phyloP scores from a whole-genome alignment of 1,284 basidiomycete genomes.

The Ustilago crameri region DNA sequence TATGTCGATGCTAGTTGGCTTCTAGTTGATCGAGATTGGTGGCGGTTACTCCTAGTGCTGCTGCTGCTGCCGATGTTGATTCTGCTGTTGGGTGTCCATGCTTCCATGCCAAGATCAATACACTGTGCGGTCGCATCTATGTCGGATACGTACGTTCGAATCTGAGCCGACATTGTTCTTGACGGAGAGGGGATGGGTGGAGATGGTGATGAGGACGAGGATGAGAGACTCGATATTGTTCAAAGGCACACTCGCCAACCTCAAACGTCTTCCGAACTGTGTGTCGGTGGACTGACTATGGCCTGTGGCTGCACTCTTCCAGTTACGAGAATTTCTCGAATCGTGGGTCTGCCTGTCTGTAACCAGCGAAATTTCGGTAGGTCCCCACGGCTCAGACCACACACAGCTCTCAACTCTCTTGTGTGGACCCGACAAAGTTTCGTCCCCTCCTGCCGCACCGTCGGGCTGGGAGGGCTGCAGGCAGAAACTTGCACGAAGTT shows the following conservation, averaged over 20 bases:
- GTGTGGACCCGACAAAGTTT: no score
- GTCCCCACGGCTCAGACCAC: no score
- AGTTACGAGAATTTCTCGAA: no score
- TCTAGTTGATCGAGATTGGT: neutral
- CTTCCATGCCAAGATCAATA: constrained; percentile 10
- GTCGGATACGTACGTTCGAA: constrained; percentile 54
- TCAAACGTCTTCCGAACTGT: neutral
- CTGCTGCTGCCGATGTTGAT: constrained; percentile 8
- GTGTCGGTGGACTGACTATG: neutral
- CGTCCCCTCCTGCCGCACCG: no score
- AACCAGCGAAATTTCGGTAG: no score
- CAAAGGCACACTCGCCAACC: constrained; percentile 2
- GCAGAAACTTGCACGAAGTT: no score
- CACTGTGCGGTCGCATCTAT: constrained; percentile 16
- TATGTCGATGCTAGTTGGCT: neutral
- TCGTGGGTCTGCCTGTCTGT: no score
- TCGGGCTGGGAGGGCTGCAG: no score
- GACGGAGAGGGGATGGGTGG: constrained; percentile 39
- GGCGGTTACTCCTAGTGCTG: neutral
- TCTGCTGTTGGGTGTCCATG: neutral
- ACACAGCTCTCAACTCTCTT: no score
- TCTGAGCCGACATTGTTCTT: constrained; percentile 59
- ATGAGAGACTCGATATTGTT: constrained; percentile 13
- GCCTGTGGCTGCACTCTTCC: no score
- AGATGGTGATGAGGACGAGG: constrained; percentile 32